phyloP scores from a whole-genome alignment of 768 basidiomycete genomes.

The Lactarius vividus region DNA sequence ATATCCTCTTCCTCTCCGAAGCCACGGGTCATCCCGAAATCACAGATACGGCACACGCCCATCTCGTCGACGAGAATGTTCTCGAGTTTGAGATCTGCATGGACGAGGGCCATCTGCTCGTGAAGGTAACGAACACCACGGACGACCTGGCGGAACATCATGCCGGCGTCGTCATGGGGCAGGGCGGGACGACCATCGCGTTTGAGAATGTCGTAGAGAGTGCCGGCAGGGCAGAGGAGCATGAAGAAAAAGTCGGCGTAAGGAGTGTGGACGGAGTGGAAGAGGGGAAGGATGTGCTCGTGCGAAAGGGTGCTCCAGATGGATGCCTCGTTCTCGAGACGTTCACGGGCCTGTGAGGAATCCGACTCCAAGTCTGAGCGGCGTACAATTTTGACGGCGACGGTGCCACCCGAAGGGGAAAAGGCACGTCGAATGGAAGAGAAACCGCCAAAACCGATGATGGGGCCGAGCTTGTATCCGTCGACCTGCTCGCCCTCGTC shows the following conservation, averaged over 20 bases:
- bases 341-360: constrained; percentile 47
- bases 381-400: constrained; percentile 82
- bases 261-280: constrained; percentile 54
- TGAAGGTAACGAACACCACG: constrained; percentile 82
- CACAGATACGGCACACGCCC: constrained; percentile 80
- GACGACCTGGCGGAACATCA: constrained; percentile 85
- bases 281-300: constrained; percentile 84
- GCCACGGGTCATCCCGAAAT: constrained; percentile 78
- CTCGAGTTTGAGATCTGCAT: constrained; percentile 96
- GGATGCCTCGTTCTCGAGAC: constrained; percentile 64
- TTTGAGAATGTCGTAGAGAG: constrained; percentile 79
- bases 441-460: constrained; percentile 79
- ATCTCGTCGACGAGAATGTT: constrained; percentile 91
- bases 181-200: constrained; percentile 65
- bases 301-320: constrained; percentile 78
- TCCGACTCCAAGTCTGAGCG: constrained; percentile 53
- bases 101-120: constrained; percentile 70
- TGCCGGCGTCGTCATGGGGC: constrained; percentile 74
- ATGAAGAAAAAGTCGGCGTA: constrained; percentile 80
- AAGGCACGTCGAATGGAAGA: constrained; percentile 74
- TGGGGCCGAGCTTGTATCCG: constrained; percentile 71
- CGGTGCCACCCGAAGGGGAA: constrained; percentile 57
- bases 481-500: constrained; percentile 64
- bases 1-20: constrained; percentile 49
- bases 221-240: constrained; percentile 79